Evolutionary conservation across 305 asterid species (phyloP), one percentile per base, ranked within the genome.

Genomic region (Fraxinus paxiana): DNA sequence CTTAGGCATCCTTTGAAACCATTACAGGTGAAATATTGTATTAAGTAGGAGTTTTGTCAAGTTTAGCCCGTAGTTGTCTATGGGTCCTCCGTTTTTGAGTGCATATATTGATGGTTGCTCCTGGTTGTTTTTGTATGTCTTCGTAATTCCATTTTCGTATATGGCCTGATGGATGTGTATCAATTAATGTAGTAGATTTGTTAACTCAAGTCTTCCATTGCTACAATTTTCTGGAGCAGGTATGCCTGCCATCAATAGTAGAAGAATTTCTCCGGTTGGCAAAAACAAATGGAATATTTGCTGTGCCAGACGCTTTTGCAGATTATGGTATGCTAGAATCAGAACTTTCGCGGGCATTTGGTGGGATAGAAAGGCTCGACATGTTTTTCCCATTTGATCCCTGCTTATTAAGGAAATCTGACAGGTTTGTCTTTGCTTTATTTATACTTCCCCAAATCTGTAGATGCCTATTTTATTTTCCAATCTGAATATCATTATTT

Each of bases 331-430:
- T 82, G 77, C 78, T 85, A 59, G 97, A 92, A 81, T 89, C 95
- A 0, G 93, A 92, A 77, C 86, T 89, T 86, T 90, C 95, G 0
- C 82, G 70, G 82, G 89, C 93, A 65, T 94, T 91, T 87, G 97
- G 97, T 81, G 99, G 95, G 54, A 0, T 67, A 28, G 91, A 93
- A 83, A 90, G 92, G 85, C 88, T 92, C 12, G 99, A 92, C 84
- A 88, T 82, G 91, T 92, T 96, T 86, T 96, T 96, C 80, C 99
- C 99, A 31, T 96, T 96, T 72, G 99, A 96, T 84, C 99, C 98
- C 0, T 92, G 95, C 84, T 83, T 94, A 28, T 89, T 96, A 70
- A 87, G 87, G 86, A 94, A 88, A 83, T 90, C 97, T 37, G 98
- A 92, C 90, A 89, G 97, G 99, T 95, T 75, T 77, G 87, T 79